Evolutionary conservation across 2,329 filamentous ascomycete genomes (phyloP), one percentile per base, ranked within the genome.

Genomic region (Xylaria sp.): DNA sequence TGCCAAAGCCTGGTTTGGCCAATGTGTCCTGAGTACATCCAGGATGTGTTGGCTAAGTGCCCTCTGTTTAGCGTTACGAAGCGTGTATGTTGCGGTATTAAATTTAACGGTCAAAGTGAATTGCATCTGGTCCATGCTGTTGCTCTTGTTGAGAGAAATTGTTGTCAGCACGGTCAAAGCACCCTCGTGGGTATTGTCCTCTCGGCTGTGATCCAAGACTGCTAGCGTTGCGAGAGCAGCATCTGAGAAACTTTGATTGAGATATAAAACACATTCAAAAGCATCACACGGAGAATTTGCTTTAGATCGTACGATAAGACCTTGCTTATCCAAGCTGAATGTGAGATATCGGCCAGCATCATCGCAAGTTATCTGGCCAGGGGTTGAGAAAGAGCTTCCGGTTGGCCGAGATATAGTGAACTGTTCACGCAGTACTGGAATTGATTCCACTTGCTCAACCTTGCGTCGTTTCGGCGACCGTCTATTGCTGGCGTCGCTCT

Each of bases 21-120:
- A 18, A 10, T 48, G 16, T n/a, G 68, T 44, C 3, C 58, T 48
- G 16, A 82, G 79, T 59, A 83, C 69, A n/a, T 80, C 73, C 27
- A 86, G 74, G 12, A 85, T 69, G 25, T 54, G 58, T 42, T 79
- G 76, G 32, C 81, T 84, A 3, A 75, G 47, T 5, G 66, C 68
- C 5, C 81, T 79, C 44, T 82, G 76, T 1, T 64, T 50, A 0
- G 61, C 63, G 40, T 65, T 76, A 50, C 80, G 78, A n/a, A 82
- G 70, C 1, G 78, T 76, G 5, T 79, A 78, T 2, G 72, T 73
- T 0, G 82, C 81, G 32, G 80, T 75, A 66, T 84, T 84, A 83
- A 84, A 86, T 37, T 81, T 79, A 18, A 85, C 73, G 25, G 77
- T 71, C 32, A 83, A 73, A 2, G 68, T 71, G 42, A 85, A 71